Base-by-base conservation (phyloP, 768 basidiomycete species). In the Lyophyllum shimeji region DNA sequence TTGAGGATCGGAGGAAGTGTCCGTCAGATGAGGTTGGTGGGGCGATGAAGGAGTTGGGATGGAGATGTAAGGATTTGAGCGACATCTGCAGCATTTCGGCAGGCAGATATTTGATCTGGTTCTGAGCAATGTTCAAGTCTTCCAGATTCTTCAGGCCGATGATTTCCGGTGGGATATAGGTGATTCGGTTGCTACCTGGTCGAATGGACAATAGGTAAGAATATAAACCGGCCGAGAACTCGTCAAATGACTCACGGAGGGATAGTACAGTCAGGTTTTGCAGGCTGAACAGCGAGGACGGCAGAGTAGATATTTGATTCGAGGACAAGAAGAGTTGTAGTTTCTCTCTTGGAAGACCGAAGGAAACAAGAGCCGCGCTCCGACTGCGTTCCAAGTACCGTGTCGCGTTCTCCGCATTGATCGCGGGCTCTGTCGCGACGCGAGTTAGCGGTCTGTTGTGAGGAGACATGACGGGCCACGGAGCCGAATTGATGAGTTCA, bases 81-180 rank as follows among this genome's bases (percentile, higher is more conserved):
- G 66, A 73, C 80, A 89, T 83, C 27, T 70, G 64, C n/a, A 78
- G 67, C 65, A 90, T 78, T 64, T 90, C 87, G 7, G 84, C 78
- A 13, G 89, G 89, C 0, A 91, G 67, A 66, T 80, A 87, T 52
- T 66, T 62, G 1, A 90, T 69, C 29, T 70, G 67, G 66, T 91
- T 91, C 51, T 77, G 74, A 0, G 85, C 75, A 3, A 91, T 62
- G 56, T 89, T 86, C 7, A 91, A 74, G 43, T 84, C 80, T 47
- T 74, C 73, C 2, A 91, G 76, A 47, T 79, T 78, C 8, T 64
- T 71, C 17, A 90, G 73, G 6, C 71, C 71, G 18, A 68, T 72
- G 33, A 91, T 85, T 49, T 87, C 86, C 0, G 89, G 82, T 1
- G 89, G 88, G 18, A 91, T 67, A 39, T 70, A 72, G 1, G 69